Evolutionary conservation across 176 grass and related monocot genomes (phyloP).

Genomic region (Tillandsia leiboldiana): DNA sequence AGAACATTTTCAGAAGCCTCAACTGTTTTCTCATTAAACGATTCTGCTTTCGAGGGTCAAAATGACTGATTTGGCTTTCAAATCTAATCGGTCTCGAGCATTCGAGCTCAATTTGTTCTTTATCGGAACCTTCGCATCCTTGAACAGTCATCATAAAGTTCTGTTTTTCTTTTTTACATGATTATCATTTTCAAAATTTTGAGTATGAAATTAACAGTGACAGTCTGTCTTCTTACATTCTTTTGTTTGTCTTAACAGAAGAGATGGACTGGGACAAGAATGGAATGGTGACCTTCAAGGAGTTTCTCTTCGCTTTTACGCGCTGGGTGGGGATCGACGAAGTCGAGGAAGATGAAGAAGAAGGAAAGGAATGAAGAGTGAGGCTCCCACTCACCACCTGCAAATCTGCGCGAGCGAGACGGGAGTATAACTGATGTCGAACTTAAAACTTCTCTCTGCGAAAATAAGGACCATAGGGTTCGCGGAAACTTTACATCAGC

Average conservation of each 20-base stretch:
- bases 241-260: slow-evolving; percentile 38
- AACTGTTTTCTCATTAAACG: too few relatives aligned
- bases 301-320: slow-evolving; percentile 94
- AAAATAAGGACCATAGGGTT: neutral
- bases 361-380: slow-evolving; percentile 16
- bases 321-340: slow-evolving; percentile 89
- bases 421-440: neutral
- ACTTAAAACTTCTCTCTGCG: neutral
- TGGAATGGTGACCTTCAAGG: slow-evolving; percentile 83
- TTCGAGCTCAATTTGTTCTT: too few relatives aligned
- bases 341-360: slow-evolving; percentile 49
- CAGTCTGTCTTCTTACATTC: neutral
- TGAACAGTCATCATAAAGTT: too few relatives aligned
- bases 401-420: neutral
- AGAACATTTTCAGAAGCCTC: too few relatives aligned
- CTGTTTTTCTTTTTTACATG: too few relatives aligned
- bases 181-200: too few relatives aligned
- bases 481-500: neutral
- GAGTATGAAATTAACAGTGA: too few relatives aligned
- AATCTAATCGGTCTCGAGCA: too few relatives aligned
- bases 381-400: neutral
- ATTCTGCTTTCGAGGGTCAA: too few relatives aligned
- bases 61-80: too few relatives aligned
- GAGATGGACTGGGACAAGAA: slow-evolving; percentile 99
- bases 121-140: too few relatives aligned